Percentiles rank a stretch among this genome's conserved stretches.
phyloP scores from a whole-genome alignment of 2,329 filamentous ascomycete genomes.

The Scytalidium lignicola region DNA sequence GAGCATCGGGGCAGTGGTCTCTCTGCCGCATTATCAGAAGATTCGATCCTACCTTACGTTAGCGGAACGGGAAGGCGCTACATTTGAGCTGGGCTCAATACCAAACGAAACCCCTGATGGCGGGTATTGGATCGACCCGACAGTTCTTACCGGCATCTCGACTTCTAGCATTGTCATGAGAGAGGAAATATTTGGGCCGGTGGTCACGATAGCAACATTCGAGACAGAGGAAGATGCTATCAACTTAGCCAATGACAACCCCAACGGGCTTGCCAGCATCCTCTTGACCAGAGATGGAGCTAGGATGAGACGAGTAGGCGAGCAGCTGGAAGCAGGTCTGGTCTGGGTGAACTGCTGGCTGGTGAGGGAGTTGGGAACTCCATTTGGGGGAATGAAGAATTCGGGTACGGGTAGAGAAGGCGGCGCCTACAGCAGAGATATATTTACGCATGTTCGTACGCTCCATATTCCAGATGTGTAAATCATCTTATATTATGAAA shows the following conservation, averaged over 20 bases:
- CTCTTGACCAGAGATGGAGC: slow-evolving; percentile 26
- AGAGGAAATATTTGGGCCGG: slow-evolving; percentile 57
- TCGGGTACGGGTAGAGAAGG: slow-evolving; percentile 28
- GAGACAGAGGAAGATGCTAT: slow-evolving; percentile 51
- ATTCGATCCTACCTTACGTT: slow-evolving; percentile 6
- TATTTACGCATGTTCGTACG: slow-evolving; percentile 28
- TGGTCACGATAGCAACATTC: slow-evolving; percentile 48
- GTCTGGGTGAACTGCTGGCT: slow-evolving; percentile 32
- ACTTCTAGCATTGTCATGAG: slow-evolving; percentile 15
- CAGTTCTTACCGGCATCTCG: slow-evolving; percentile 8
- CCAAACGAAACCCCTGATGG: background rate
- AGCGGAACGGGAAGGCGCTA: slow-evolving; percentile 5
- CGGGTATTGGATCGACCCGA: slow-evolving; percentile 9
- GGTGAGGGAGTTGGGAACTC: slow-evolving; percentile 28
- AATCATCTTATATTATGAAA: too few species aligned
- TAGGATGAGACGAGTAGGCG: slow-evolving; percentile 26
- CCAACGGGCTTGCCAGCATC: slow-evolving; percentile 21
- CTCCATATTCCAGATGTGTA: slow-evolving; percentile 21
- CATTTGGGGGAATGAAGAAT: slow-evolving; percentile 31
- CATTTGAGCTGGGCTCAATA: slow-evolving; percentile 7
- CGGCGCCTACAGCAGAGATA: slow-evolving; percentile 28
- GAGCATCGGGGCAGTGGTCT: slow-evolving; percentile 5
- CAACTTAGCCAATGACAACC: slow-evolving; percentile 53
- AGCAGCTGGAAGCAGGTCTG: slow-evolving; percentile 28
- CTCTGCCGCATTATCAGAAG: slow-evolving; percentile 7